phyloP scores from a whole-genome alignment of 2,329 filamentous ascomycete genomes.

The Fusarium keratoplasticum region DNA sequence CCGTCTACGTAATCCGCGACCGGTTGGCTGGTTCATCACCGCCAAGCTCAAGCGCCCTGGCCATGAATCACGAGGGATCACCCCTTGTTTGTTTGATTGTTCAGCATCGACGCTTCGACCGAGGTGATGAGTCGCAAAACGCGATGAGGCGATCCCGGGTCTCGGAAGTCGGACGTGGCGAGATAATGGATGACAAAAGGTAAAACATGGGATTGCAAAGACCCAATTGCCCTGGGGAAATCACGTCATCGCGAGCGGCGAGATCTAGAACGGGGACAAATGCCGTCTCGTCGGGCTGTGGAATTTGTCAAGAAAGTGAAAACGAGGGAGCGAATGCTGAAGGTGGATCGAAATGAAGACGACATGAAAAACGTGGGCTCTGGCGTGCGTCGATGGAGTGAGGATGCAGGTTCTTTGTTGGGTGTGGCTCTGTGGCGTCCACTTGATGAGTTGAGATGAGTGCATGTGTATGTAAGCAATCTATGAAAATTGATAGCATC shows the following conservation, averaged over 20 bases:
- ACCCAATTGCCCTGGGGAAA: conserved; percentile 10
- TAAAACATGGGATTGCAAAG: not conserved
- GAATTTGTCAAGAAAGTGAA: not conserved
- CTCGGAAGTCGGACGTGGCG: conserved; percentile 37
- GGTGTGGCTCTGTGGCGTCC: conserved; percentile 27
- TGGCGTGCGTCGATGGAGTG: not conserved
- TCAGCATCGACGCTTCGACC: conserved; percentile 4
- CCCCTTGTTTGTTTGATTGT: conserved; percentile 5
- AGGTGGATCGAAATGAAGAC: conserved; percentile 15
- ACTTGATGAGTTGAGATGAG: conserved; percentile 3
- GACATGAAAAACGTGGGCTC: not conserved
- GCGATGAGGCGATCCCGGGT: conserved; percentile 12
- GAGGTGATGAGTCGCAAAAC: conserved; percentile 10
- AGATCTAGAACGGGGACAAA: conserved; percentile 3
- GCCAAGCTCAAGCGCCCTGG: conserved; percentile 15
- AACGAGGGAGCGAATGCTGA: conserved; percentile 1
- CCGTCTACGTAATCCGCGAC: conserved; percentile 16
- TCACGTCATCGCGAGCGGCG: conserved; percentile 32
- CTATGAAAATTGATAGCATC: conserved; percentile 14
- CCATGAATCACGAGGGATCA: conserved; percentile 1
- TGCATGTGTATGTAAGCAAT: conserved; percentile 10
- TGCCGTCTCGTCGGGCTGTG: not conserved
- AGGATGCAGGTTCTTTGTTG: not conserved
- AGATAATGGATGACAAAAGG: conserved; percentile 25
- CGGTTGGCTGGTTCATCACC: not conserved